Evolutionary conservation across 1,284 basidiomycete species (phyloP), one percentile per base, ranked within the genome.

Genomic region (Sanghuangporus baumii): DNA sequence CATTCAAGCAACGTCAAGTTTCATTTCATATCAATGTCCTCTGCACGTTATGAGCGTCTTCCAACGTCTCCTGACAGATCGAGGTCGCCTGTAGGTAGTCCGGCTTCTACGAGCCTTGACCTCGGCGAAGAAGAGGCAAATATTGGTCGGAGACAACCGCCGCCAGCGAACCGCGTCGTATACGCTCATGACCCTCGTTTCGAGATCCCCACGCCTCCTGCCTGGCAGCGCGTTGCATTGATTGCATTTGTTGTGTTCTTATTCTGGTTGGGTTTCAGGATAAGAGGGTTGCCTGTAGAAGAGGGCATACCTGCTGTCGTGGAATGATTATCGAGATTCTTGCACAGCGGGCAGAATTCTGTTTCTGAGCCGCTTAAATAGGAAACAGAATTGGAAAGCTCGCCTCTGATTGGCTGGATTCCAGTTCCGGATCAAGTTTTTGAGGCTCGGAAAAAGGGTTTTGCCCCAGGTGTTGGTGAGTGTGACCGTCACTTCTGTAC

Each of bases 191-290:
- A 78, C 69, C 73, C 78, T 14, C 78, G 80, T 59, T 81, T 81
- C 69, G 74, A 77, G 66, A 74, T 73, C 16, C 77, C 80, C 1
- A 67, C 76, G 12, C 79, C 80, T 2, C 76, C 81, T 2, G 67
- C 70, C 36, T 79, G 79, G 73, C 81, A 81, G 67, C 80, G 83
- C 38, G 67, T 75, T 18, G 75, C 76, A n/a, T 73, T 84, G 36
- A 61, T 84, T 54, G 20, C 77, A 2, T 74, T 81, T 66, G 65
- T 81, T 26, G 63, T 75, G 7, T 65, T 75, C 48, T 66, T 82
- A 57, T 74, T 83, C 67, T 83, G 78, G 75, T 55, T 81, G 36
- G 78, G 74, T 7, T 72, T 79, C 55, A 66, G 67, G 20, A 61
- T 81, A 65, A 72, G 78, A 23, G 62, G 57, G 0, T 54, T 41